Base-by-base conservation (phyloP, 441 rosid genomes). In the Raphanus hybrid region DNA sequence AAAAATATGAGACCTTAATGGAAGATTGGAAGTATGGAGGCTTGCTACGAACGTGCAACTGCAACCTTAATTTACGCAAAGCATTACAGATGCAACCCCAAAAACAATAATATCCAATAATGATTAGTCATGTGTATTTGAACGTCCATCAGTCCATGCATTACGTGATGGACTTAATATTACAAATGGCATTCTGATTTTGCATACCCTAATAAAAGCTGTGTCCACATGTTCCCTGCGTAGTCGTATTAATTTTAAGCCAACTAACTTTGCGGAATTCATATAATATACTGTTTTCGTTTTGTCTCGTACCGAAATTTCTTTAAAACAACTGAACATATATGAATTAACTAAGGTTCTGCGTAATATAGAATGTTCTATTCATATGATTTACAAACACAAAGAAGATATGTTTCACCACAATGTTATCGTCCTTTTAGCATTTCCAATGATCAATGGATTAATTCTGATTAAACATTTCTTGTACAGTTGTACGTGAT, bases 21-120 rank as follows among this genome's bases (percentile, higher is more conserved):
- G 58, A 23, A 23, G 26, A 23, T 23, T 23, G 26, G 26, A 23
- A 72, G 63, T 67, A 27, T 60, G 39, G 14, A 15, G 70, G 78
- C 81, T 68, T 78, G 81, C 54, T 62, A 62, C 64, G 81, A 78
- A 73, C 78, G 81, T 78, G 81, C 78, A 54, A 73, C 35, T 8
- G 66, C 74, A 78, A 41, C 75, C 82, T 68, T 63, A 78, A 16
- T 39, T 73, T 68, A 68, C 82, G 82, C 71, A 41, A 43, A 43
- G 3, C 50, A 77, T 14, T 39, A 67, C 12, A 48, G 1, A 54
- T 59, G 27, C 16, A 35, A 12, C 59, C 18, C 57, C 18, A 15
- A 50, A 70, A 73, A 78, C 73, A 72, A 78, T 60, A 59, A 72
- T 78, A 72, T 72, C 81, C 77, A 73, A 67, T 63, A 73, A 78